A percentile compares a stretch with the other conserved stretches of the same genome.
Conservation (phyloP, 345 rosid genomes). For the Pistacia vera region DNA sequence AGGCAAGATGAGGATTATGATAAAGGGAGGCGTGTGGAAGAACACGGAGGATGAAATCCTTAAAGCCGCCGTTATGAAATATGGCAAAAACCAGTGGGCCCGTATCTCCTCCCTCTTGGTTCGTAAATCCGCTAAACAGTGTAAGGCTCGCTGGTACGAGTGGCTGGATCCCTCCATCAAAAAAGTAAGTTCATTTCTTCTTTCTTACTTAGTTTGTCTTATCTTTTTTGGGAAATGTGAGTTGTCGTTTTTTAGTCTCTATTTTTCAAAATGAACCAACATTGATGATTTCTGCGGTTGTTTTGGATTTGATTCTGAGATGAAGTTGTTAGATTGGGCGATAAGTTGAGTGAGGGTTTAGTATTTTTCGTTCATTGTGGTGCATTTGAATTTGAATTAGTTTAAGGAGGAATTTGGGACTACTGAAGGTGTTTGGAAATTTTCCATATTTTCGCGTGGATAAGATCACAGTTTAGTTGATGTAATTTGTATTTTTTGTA, state of each 20-base stretch:
- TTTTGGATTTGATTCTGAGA: not conserved
- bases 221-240: not conserved
- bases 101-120: constrained; percentile 95
- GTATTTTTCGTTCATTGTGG: not conserved
- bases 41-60: constrained; percentile 99
- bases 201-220: not conserved
- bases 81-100: constrained; percentile 99
- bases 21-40: constrained; percentile 99
- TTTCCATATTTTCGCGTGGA: no score
- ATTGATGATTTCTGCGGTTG: not conserved
- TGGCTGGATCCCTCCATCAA: constrained; percentile 99
- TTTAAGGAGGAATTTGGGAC: not conserved
- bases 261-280: not conserved
- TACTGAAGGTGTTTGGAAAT: not conserved
- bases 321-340: not conserved
- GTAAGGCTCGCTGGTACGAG: constrained; percentile 99
- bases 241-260: not conserved
- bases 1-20: constrained; percentile 98
- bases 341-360: not conserved
- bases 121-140: constrained; percentile 99
- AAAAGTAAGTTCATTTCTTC: constrained; percentile 46
- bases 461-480: no score
- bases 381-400: not conserved
- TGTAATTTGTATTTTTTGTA: no score
- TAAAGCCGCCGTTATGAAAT: constrained; percentile 99